Evolutionary conservation across 345 rosid genomes (phyloP), one percentile per base, ranked within the genome.

Genomic region (Lumnitzera racemosa): DNA sequence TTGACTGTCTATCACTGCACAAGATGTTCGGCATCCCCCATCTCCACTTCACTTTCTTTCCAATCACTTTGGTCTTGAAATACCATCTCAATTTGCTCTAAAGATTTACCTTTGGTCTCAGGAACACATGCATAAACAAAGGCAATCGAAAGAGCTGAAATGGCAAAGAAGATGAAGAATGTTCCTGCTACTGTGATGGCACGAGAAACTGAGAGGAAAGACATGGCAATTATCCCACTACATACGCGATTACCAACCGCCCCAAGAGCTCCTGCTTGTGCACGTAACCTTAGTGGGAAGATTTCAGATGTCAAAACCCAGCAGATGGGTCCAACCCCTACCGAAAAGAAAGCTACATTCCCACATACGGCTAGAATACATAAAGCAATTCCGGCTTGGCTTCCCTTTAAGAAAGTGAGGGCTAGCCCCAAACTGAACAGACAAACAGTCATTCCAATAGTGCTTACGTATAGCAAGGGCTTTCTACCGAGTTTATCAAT

Each of bases 231-330:
- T 15, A 89, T 57, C 55, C 96, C 90, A 17, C 96, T 89, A 69
- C 80, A 73, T 2, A 89, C 79, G 74, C 96, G 78, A 61, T 89
- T 89, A 51, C 87, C 94, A 2, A 86, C 89, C 0, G 89, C 85
- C 2, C 96, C 96, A 24, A 89, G 82, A 0, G 94, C 96, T 0
- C 83, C 74, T 4, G 96, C 94, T 64, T 89, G 96, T 43, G 94
- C 96, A 13, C 96, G 80, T 64, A 86, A 59, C 79, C 80, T 78
- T 58, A 86, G 50, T 24, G 96, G 96, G 67, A 79, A 89, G 46
- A 89, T 89, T 72, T 89, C 96, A 0, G 96, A 74, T 24, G 96
- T 84, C 76, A 89, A 49, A 49, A 89, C 94, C 94, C 96, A 82
- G 67, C 90, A 86, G 48, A 86, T 68, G 24, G 96, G 94, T 15